A percentile compares a stretch with the other conserved stretches of the same genome.
phyloP scores from a whole-genome alignment of 495 filamentous ascomycete genomes.

The Halenospora varia region DNA sequence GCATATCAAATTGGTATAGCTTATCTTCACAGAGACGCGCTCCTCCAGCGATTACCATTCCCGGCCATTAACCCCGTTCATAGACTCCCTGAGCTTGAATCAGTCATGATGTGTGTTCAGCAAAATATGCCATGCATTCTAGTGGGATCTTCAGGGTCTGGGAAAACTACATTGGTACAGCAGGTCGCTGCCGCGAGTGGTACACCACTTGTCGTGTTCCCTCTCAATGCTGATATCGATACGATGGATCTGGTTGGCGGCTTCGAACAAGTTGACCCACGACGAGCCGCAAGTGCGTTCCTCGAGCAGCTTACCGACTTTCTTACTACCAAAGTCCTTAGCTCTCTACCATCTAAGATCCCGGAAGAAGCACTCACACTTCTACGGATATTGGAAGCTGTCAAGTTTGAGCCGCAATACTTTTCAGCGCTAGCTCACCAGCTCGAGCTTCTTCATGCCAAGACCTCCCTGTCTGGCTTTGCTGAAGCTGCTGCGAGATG shows the following conservation, averaged over 20 bases:
- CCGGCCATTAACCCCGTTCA: slow-evolving; percentile 53
- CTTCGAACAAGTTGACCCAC: slow-evolving; percentile 88
- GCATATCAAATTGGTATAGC: slow-evolving; percentile 79
- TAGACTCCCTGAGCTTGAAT: slow-evolving; percentile 68
- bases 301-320: slow-evolving; percentile 49
- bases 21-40: slow-evolving; percentile 53
- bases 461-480: slow-evolving; percentile 17
- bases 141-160: slow-evolving; percentile 78
- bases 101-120: slow-evolving; percentile 80
- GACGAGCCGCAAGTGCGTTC: slow-evolving; percentile 57
- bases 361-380: slow-evolving; percentile 40
- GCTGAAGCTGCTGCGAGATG: slow-evolving; percentile 16
- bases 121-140: slow-evolving; percentile 86
- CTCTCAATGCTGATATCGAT: slow-evolving; percentile 89
- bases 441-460: slow-evolving; percentile 4
- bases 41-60: slow-evolving; percentile 50
- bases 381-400: slow-evolving; percentile 32
- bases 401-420: slow-evolving; percentile 8
- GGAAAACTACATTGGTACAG: slow-evolving; percentile 75
- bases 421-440: slow-evolving; percentile 22
- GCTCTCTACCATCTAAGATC: slow-evolving; percentile 38
- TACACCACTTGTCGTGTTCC: slow-evolving; percentile 67
- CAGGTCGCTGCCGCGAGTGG: slow-evolving; percentile 77
- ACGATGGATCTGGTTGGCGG: slow-evolving; percentile 96
- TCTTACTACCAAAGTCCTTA: slow-evolving; percentile 50